Base-by-base conservation (phyloP, 768 basidiomycete species). In the Cystobasidium onofrii region DNA sequence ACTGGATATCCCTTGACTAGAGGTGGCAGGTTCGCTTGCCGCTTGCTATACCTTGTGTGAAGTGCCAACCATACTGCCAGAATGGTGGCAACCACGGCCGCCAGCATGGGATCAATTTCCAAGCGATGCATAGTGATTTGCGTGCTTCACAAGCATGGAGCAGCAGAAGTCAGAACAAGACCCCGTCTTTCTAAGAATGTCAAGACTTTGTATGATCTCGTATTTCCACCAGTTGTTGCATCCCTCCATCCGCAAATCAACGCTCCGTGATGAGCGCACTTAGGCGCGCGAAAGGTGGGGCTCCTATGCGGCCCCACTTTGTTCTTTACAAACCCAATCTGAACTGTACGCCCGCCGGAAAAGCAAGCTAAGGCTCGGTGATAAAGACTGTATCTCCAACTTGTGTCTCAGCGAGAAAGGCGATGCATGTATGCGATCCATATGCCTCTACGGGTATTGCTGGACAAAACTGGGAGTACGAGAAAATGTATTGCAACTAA, bases 261-360 rank as follows among this genome's bases (percentile, higher is more conserved):
- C 79, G 78, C 9, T 79, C 79, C 9, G 77, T 76, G 1, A 75
- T 6, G 13, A 6, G 55, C 31, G 39, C 60, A 62, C 23, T 34
- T 15, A 18, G 31, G 33, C 33, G 33, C 17, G 7, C 55, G 31
- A 6, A 4, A 57, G 13, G 31, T 62, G 31, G 60, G 39, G 60
- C 60, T 34, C 18, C 60, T 15, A 7, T 10, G 13, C 2, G 64
- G 44, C 34, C 64, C 43, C 43, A 52, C 62, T 66, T 74, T 64
- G n/a, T n/a, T n/a, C 55, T 86, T 82, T 89, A 89, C 39, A 39
- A 15, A 39, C 7, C 15, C 39, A 39, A 6, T 39, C 6, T 39
- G 39, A 39, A 6, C 15, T 6, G 6, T 15, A 39, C 39, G 39
- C 6, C 6, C 7, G 39, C 39, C 39, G 39, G 15, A 39, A 6